Evolutionary conservation across 306 rosid genomes (phyloP), one percentile per base, ranked within the genome.

Genomic region (Lagenaria siceraria): DNA sequence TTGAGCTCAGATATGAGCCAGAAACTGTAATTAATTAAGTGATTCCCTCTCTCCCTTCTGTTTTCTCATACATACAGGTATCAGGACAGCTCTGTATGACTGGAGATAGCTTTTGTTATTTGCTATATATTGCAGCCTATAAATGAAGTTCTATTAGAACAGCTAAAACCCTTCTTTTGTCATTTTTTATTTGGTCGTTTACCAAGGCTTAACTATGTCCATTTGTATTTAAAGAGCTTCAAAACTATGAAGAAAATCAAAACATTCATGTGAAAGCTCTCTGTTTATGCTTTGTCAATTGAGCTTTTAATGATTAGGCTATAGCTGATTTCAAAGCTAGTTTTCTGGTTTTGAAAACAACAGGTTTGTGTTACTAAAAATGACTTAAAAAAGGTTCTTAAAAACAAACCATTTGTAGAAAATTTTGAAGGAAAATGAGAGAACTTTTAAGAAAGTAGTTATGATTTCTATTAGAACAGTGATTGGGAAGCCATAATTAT

Each of bases 11-110:
- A 80, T 82, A 84, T 88, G 87, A 89, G 78, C 82, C 81, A 25
- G 82, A 81, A 89, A 91, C 94, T 90, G 91, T 91, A 86, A 91
- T 87, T 77, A 59, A 18, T 38, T 19, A 77, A 38, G 79, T 74
- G 64, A 21, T 33, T 52, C 63, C 64, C 51, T 12, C 48, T 42
- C 75, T 24, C 55, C 75, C 35, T 43, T 29, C 29, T 74, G 78
- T 74, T 74, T 74, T 74, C 48, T 74, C 60, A 79, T 85, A 85
- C 85, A 80, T 84, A 77, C 77, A 83, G 77, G 82, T 86, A 51
- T 78, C 87, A 88, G 90, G 87, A 85, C 82, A 69, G 55, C 81
- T 85, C 82, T 80, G 79, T 84, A 86, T 72, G 77, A 82, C 85
- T 87, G 87, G 78, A 84, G 80, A 52, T 82, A 66, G 73, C 79